Evolutionary conservation across 495 filamentous ascomycete species (phyloP), one percentile per base, ranked within the genome.

Genomic region (Cryomyces antarcticus): DNA sequence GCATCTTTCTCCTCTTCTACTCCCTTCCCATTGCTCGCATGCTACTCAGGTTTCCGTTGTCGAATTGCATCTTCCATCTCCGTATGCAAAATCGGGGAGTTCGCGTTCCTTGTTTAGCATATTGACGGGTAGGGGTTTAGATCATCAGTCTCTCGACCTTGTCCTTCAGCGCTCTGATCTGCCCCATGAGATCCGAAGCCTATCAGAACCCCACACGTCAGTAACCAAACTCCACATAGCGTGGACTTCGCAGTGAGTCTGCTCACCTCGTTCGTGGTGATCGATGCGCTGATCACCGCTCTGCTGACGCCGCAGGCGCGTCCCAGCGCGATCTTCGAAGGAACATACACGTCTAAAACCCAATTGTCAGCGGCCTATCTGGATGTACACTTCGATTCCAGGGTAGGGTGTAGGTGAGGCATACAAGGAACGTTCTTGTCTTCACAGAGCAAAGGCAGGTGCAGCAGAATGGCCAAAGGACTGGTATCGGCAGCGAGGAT

Each of bases 111-210:
- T 24, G 17, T 24, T 24, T 24, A 2, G 17, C 17, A 24, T 24
- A 2, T 1, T 2, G 17, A 24, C 17, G 17, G 17, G 17, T 24
- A 24, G 17, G 17, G 17, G 17, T 24, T 75, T 83, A 97, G 65
- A 97, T 92, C 75, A 88, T 83, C 43, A 95, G 70, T 54, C 89
- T 72, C 70, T 97, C 89, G 36, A 97, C 84, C 77, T 94, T 89
- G 59, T 87, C 79, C 71, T 88, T 93, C 53, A 96, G 62, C 38
- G 69, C 62, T 45, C 78, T 67, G 59, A 96, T 94, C 71, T 89
- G 82, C 49, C 68, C 67, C 62, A 77, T 77, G 30, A 96, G 68
- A 56, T 95, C 89, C 17, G 17, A 24, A 24, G 17, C 17, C 17
- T 24, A 24, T 24, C 17, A 24, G 2, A 24, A 24, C 17, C 17